Evolutionary conservation across 805 yeast genomes (phyloP), one percentile per base, ranked within the genome.

Genomic region (Yarrowia sp.): DNA sequence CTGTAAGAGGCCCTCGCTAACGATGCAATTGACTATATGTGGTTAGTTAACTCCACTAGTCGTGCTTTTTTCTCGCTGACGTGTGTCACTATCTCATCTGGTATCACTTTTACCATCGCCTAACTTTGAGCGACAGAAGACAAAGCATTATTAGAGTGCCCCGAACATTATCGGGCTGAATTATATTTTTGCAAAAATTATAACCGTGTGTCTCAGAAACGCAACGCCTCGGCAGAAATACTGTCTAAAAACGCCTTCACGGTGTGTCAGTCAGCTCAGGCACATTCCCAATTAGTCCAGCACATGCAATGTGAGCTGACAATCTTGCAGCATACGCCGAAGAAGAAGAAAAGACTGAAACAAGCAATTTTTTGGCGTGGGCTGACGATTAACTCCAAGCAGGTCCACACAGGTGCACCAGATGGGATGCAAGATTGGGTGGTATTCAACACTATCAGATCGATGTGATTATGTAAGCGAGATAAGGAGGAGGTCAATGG

Each of bases 361-460:
- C 19, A 55, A 39, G 61, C 42, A 55, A 53, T n/a, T 52, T 50
- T 13, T 12, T 7, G 1, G 42, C 33, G 39, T 52, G 43, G 58
- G 24, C 58, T 38, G 43, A 52, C 58, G 58, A 52, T 52, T 38
- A 52, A 34, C 58, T 52, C 58, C 58, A 52, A 20, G 58, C 58
- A 52, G 58, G 58, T 52, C 43, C 58, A 19, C 30, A 19, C 3
- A 9, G 34, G 43, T 52, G 58, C 58, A 38, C 56, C 56, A 34
- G 56, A 50, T 50, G 17, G 12, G 14, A 50, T 50, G 56, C 56
- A 50, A 50, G 56, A 50, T 50, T 14, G 55, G 55, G 24, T 17
- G 24, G 24, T 8, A 17, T 15, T 47, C 52, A 14, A 30, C 49
- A 46, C 50, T 24, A 24, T 8, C 17, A 12, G 17, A 24, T 46